Evolutionary conservation across 208 protist species (phyloP).

Genomic region (Balamuthia mandrillaris): DNA sequence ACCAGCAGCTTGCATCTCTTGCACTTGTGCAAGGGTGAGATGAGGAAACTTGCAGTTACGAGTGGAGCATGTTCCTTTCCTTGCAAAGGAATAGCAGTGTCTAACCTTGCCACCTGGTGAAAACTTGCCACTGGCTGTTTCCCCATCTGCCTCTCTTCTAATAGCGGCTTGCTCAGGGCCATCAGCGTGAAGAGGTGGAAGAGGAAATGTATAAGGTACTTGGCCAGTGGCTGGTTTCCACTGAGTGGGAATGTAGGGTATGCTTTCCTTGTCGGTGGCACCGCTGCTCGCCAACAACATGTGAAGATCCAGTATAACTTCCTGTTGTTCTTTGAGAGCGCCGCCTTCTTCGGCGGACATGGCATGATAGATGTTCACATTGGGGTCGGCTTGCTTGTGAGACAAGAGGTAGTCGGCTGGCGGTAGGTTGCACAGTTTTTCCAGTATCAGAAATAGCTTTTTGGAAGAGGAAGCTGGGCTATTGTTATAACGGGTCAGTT

Average conservation of each 20-base stretch:
- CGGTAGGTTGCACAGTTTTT: not conserved
- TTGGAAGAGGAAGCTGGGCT: not conserved
- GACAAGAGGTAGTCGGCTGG: not conserved
- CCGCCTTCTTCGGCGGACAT: not conserved
- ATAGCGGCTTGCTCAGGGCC: not conserved
- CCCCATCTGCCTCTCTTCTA: too few species aligned
- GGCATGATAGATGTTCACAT: not conserved
- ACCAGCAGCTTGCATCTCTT: too few species aligned
- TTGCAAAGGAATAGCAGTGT: too few species aligned
- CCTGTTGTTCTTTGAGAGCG: too few species aligned
- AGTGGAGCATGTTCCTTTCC: too few species aligned
- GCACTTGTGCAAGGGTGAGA: too few species aligned
- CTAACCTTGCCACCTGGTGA: too few species aligned
- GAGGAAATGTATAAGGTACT: conserved; percentile 1
- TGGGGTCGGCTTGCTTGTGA: not conserved
- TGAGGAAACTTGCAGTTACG: too few species aligned
- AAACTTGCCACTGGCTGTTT: too few species aligned
- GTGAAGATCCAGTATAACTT: not conserved
- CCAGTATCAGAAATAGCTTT: not conserved
- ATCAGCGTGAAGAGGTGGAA: not conserved
- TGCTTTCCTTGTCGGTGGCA: not conserved
- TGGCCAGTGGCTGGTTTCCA: not conserved
- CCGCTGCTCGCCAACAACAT: not conserved
- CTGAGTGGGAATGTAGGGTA: not conserved
- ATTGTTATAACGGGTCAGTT: not conserved